Conservation (phyloP, 1,139 yeast species). For the Lodderomyces beijingensis region DNA sequence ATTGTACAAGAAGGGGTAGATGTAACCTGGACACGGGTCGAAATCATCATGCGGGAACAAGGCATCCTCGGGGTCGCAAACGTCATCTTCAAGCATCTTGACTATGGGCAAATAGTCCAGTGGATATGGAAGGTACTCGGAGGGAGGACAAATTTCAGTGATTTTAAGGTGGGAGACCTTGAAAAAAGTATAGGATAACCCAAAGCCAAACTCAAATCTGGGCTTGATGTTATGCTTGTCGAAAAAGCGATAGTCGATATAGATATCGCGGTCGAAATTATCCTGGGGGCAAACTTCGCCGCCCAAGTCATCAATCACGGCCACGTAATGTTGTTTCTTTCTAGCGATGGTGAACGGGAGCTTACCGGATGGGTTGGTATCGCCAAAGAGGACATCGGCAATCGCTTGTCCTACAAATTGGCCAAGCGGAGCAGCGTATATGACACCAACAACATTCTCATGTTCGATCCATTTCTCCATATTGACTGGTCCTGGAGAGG, state of each 20-base stretch:
- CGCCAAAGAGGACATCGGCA: constrained; percentile 50
- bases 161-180: constrained; percentile 37
- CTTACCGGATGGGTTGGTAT: constrained; percentile 56
- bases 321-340: constrained; percentile 51
- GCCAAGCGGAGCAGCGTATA: constrained; percentile 56
- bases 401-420: constrained; percentile 45
- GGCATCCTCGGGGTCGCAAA: constrained; percentile 55
- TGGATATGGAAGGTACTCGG: constrained; percentile 48
- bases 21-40: constrained; percentile 49
- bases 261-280: constrained; percentile 44
- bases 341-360: constrained; percentile 62
- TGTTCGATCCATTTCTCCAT: constrained; percentile 57
- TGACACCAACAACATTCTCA: constrained; percentile 54
- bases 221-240: constrained; percentile 55
- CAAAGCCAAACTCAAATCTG: constrained; percentile 59
- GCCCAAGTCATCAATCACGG: constrained; percentile 40
- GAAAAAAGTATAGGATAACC: constrained; percentile 53
- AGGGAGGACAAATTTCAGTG: constrained; percentile 39
- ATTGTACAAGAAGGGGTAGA: constrained; percentile 48
- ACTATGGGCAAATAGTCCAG: constrained; percentile 41
- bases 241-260: constrained; percentile 53
- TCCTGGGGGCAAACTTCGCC: constrained; percentile 43
- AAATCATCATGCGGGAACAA: constrained; percentile 53
- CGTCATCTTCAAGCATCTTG: constrained; percentile 40
- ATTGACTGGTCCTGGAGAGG: constrained; percentile 57